Base-by-base conservation (phyloP, 805 yeast genomes). In the Metschnikowia santaceciliae region DNA sequence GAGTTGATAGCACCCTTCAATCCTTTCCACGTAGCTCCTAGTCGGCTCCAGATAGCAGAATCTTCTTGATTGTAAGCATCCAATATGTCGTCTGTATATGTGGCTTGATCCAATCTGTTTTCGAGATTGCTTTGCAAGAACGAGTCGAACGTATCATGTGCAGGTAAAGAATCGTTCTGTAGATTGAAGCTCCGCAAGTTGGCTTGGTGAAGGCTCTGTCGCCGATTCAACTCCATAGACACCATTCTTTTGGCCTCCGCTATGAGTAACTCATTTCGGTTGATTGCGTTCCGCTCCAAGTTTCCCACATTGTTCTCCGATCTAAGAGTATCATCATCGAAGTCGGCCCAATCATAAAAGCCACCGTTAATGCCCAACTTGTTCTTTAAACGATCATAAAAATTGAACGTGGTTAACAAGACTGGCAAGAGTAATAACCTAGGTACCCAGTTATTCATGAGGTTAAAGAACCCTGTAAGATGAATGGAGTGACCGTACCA, bases 401-500 rank as follows among this genome's bases (percentile, higher is more conserved):
- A 70, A 56, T 84, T 79, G 63, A 88, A 84, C 17, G 74, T 56
- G 1, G 91, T 80, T 40, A 89, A 65, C 1, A 80, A 56, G 6
- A 88, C 77, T 1, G 96, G 96, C n/a, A 89, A 67, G 14, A 89
- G 56, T 10, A 88, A 74, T 19, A 89, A 71, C 56, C 95, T 74
- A 1, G 96, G 96, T n/a, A 88, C 68, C 74, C 88, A 74, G 56
- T 82, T 82, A 65, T 87, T 87, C 66, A 88, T 75, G 57, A 82
- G 75, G 49, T 82, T 80, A 55, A 92, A 91, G 32, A 88, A 70
- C 3, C 89, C 84, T 10, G 91, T 84, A 55, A 88, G 69, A 59
- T 87, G 85, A 62, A 89, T 85, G 5, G 89, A 84, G 57, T 80
- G 74, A 6, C 94, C 95, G 53, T 86, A 75, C 71, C 90, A 87